Conservation (phyloP, 257 asterid genomes). For the Ligustrum vulgare region DNA sequence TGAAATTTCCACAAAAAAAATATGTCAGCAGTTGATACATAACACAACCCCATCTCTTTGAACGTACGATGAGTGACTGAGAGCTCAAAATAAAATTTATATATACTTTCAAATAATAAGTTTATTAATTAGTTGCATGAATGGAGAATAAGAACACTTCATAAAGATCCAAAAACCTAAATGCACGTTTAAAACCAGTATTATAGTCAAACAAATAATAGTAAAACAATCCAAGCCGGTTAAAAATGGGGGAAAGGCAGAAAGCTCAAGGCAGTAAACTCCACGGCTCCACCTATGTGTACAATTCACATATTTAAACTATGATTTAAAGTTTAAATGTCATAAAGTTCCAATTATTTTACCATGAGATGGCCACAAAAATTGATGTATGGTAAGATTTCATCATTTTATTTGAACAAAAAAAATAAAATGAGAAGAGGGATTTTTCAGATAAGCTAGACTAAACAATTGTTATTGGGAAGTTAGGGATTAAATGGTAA, state of each 20-base stretch:
- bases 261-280: neutral
- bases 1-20: conserved; percentile 36
- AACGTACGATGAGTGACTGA: conserved; percentile 19
- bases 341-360: neutral
- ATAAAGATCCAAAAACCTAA: neutral
- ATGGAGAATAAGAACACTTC: conserved; percentile 5
- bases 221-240: neutral
- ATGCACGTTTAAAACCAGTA: neutral
- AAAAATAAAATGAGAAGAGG: neutral
- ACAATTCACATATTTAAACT: neutral
- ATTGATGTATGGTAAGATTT: neutral
- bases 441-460: neutral
- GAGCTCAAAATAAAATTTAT: neutral
- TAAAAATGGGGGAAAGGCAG: neutral
- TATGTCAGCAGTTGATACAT: conserved; percentile 35
- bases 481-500: neutral
- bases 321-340: neutral
- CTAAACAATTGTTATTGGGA: conserved; percentile 16
- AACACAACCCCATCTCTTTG: conserved; percentile 9
- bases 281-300: conserved; percentile 2
- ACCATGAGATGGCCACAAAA: neutral
- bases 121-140: neutral
- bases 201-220: neutral
- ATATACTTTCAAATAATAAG: neutral
- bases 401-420: neutral